Evolutionary conservation across 2,329 filamentous ascomycete species (phyloP).

Genomic region (Apiospora rasikravindrae): DNA sequence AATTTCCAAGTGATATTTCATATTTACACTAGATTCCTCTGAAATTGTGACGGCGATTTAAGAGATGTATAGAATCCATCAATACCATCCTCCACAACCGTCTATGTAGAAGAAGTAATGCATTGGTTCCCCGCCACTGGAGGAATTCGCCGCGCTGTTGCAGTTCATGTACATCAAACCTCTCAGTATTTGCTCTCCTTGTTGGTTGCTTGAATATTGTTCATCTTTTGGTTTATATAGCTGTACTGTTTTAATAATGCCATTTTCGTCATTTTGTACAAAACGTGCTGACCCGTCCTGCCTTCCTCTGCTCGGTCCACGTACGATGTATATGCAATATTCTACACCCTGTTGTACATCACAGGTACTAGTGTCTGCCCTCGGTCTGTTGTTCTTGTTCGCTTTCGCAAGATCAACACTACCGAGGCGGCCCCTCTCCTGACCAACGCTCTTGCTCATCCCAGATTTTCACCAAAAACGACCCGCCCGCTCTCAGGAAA

Average conservation of each 20-base stretch:
- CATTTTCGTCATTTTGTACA: slow-evolving; percentile 14
- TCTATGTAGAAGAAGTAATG: no score
- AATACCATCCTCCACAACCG: no score
- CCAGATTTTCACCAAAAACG: background rate
- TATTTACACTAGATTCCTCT: no score
- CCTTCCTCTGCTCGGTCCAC: background rate
- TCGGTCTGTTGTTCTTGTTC: background rate
- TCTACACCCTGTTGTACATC: slow-evolving; percentile 13
- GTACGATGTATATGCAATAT: slow-evolving; percentile 12
- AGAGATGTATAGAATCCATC: no score
- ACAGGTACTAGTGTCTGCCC: background rate
- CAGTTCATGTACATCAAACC: no score
- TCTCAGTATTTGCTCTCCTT: background rate
- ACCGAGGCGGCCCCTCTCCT: background rate
- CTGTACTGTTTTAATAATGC: background rate
- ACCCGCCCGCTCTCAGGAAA: no score
- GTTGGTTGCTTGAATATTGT: slow-evolving; percentile 3
- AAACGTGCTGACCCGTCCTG: background rate
- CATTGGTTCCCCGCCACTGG: no score
- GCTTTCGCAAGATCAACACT: background rate
- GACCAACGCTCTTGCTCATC: background rate
- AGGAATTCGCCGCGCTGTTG: no score
- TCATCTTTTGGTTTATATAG: background rate
- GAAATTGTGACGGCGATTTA: no score
- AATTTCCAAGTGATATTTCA: background rate